Conservation (phyloP, 208 protist species). For the Vickermania ingenoplastis region DNA sequence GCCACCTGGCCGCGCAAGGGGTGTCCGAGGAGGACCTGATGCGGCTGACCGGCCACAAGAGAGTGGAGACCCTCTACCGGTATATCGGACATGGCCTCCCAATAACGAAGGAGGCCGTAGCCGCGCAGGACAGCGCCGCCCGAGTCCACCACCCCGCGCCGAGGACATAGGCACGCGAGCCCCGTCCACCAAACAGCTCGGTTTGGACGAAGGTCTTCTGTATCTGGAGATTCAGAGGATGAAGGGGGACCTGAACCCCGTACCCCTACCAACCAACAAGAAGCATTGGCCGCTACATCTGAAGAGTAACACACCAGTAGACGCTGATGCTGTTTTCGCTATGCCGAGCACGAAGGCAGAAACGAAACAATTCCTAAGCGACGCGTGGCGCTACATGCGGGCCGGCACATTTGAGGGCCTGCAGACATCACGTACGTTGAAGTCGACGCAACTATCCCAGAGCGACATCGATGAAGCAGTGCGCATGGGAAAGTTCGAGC, state of each 20-base stretch:
- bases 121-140: background rate
- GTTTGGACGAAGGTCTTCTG: background rate
- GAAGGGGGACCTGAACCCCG: background rate
- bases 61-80: background rate
- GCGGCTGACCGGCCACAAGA: background rate
- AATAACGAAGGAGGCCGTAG: background rate
- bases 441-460: conserved; percentile 1
- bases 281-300: conserved; percentile 2
- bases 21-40: conserved; percentile 2
- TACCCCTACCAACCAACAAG: background rate
- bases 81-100: conserved; percentile 1
- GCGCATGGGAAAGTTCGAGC: background rate
- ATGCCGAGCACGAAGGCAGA: background rate
- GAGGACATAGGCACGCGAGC: conserved; percentile 3
- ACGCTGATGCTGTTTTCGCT: background rate
- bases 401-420: background rate
- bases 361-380: background rate
- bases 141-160: background rate
- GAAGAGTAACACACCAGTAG: background rate
- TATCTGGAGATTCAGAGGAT: conserved; percentile 2
- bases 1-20: conserved; percentile 2
- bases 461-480: background rate
- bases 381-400: background rate
- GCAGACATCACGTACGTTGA: background rate
- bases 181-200: background rate